These are phyloP conservation scores for Rostrohypoxylon terebratum DNA, from an alignment of 495 filamentous ascomycete species.

Conservation along the genomic window DNA sequence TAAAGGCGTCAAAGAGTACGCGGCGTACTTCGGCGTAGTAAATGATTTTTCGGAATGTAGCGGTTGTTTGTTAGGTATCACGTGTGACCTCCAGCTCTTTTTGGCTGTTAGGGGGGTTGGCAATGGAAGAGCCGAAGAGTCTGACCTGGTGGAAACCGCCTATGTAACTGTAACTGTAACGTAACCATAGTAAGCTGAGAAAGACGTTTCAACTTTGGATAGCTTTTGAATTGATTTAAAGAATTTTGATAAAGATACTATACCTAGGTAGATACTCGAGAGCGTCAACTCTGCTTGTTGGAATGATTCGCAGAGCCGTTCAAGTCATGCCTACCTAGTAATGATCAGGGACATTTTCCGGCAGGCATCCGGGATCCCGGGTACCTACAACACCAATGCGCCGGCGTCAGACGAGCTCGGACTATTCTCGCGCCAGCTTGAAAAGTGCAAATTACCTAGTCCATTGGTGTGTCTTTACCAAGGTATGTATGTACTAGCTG, in stretches of 20 bases:
- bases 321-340: background rate
- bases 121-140: background rate
- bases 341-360: background rate
- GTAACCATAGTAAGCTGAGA: background rate
- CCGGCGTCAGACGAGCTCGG: background rate
- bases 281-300: background rate
- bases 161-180: too few relatives aligned
- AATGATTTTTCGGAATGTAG: background rate
- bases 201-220: conserved; percentile 5
- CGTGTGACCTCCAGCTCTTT: conserved; percentile 1
- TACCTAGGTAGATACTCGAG: background rate
- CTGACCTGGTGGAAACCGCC: background rate
- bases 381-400: conserved; percentile 14
- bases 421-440: background rate
- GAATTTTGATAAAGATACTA: background rate
- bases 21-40: background rate
- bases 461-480: background rate
- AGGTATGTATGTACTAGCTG: background rate
- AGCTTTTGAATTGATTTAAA: background rate
- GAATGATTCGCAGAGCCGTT: background rate
- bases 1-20: background rate
- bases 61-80: conserved; percentile 4
- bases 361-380: conserved; percentile 11
- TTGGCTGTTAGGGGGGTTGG: background rate
- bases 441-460: background rate